Conservation (phyloP, 106 monocot genomes). For the Posidonia australis region DNA sequence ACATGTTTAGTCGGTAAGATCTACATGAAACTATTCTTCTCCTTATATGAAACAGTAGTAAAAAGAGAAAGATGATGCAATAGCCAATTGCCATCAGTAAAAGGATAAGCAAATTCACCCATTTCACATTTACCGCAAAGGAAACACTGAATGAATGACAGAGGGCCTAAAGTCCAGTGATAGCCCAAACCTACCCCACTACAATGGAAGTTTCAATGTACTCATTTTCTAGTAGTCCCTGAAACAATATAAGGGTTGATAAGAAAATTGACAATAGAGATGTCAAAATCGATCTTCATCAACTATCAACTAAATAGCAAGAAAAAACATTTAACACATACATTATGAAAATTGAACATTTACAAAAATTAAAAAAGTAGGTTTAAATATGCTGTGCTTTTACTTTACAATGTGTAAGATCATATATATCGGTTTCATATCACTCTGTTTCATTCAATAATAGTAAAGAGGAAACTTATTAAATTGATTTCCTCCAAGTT, state of each 20-base stretch:
- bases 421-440: too few relatives aligned
- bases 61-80: constrained; percentile 37
- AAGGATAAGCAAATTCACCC: constrained; percentile 60
- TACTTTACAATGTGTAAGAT: too few relatives aligned
- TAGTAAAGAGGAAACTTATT: too few relatives aligned
- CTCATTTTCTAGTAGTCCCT: constrained; percentile 95
- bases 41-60: constrained; percentile 42
- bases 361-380: too few relatives aligned
- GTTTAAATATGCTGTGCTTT: too few relatives aligned
- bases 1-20: too few relatives aligned
- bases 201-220: constrained; percentile 69
- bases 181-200: constrained; percentile 71
- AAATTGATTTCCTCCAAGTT: too few relatives aligned
- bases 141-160: constrained; percentile 63
- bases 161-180: constrained; percentile 75
- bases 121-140: constrained; percentile 47
- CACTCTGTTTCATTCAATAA: too few relatives aligned
- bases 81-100: constrained; percentile 75
- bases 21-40: constrained; percentile 15
- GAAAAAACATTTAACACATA: too few relatives aligned
- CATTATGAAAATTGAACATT: too few relatives aligned
- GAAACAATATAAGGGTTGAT: too few relatives aligned
- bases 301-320: not conserved
- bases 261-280: too few relatives aligned
- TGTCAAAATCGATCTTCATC: not conserved